Evolutionary conservation across 2,329 filamentous ascomycete genomes (phyloP), one percentile per base, ranked within the genome.

Genomic region (Penicillium sp.): DNA sequence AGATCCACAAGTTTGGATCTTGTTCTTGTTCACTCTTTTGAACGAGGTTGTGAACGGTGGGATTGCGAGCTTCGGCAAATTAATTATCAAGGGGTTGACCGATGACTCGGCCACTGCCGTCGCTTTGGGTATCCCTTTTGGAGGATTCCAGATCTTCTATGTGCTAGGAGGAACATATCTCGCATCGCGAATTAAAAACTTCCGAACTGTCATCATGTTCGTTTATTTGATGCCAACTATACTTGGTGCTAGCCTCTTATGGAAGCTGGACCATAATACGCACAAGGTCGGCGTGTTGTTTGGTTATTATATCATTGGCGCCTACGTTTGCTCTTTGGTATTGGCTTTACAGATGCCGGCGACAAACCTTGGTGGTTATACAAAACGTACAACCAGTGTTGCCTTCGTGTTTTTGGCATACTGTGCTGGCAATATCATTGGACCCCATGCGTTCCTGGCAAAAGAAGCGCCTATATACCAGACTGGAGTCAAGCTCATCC

Each of bases 11-110:
- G 73, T 80, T 7, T 80, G 77, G 77, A 67, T 80, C 1, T 59
- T 79, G 6, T 78, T 78, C 52, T 58, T 80, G 1, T 81, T 77
- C 53, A 76, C 76, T 3, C 69, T 85, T 0, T 68, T 83, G 19
- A 85, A 85, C 56, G 82, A 85, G 62, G 71, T 76, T 2, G 78
- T 84, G 61, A 72, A 72, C 33, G 70, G 85, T 78, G 83, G 82
- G 0, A 69, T 83, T 9, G 78, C 82, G 6, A 84, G 82, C 62
- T 85, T 85, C 60, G 79, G 80, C 40, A 84, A 82, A 54, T 75
- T 83, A 23, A 84, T 85, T 54, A 77, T 84, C 66, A 70, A 70
- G 50, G 69, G 69, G 12, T 55, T 72, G 17, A 83, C 84, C 56
- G 77, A 80, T 1, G 73, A 78, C 48, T 62, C 79, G 0, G 71